A percentile compares a stretch with the other conserved stretches of the same genome.
Evolutionary conservation across 2,329 filamentous ascomycete species (phyloP).

Genomic region (Penicillium sp.): DNA sequence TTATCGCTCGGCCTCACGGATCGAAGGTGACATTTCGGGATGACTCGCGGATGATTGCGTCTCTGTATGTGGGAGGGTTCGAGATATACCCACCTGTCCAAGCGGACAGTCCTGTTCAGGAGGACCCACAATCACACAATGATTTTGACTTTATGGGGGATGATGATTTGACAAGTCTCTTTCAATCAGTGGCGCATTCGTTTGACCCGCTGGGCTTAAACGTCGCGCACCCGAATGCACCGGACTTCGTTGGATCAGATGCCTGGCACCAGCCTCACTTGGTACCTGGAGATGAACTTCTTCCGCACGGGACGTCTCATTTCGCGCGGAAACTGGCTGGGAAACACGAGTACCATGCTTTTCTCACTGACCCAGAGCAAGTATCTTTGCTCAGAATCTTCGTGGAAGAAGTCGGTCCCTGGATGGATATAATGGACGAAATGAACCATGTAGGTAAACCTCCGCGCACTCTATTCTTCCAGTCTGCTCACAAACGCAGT

Average conservation of each 20-base stretch:
- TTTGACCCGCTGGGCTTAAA: constrained; percentile 49
- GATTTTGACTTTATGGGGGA: constrained; percentile 30
- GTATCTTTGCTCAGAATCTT: constrained; percentile 89
- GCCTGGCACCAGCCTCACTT: constrained; percentile 23
- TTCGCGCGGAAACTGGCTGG: constrained; percentile 39
- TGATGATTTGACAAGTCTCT: constrained; percentile 43
- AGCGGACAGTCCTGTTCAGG: constrained; percentile 32
- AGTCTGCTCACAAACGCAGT: constrained; percentile 43
- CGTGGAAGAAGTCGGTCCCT: constrained; percentile 81
- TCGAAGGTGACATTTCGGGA: constrained; percentile 79
- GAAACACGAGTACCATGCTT: constrained; percentile 54
- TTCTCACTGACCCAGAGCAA: constrained; percentile 71
- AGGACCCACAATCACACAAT: constrained; percentile 12
- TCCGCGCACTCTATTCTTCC: background rate
- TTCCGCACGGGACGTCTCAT: constrained; percentile 29
- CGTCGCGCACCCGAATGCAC: constrained; percentile 34
- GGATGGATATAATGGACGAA: constrained; percentile 91
- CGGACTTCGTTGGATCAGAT: constrained; percentile 27
- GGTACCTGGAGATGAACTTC: constrained; percentile 21
- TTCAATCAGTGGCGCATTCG: constrained; percentile 51
- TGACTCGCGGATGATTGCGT: constrained; percentile 85
- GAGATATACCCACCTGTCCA: constrained; percentile 65
- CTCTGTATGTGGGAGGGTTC: constrained; percentile 79
- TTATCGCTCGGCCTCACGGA: constrained; percentile 58
- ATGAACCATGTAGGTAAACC: constrained; percentile 63